phyloP scores from a whole-genome alignment of 2,329 filamentous ascomycete genomes.

The Penicillium sp. region DNA sequence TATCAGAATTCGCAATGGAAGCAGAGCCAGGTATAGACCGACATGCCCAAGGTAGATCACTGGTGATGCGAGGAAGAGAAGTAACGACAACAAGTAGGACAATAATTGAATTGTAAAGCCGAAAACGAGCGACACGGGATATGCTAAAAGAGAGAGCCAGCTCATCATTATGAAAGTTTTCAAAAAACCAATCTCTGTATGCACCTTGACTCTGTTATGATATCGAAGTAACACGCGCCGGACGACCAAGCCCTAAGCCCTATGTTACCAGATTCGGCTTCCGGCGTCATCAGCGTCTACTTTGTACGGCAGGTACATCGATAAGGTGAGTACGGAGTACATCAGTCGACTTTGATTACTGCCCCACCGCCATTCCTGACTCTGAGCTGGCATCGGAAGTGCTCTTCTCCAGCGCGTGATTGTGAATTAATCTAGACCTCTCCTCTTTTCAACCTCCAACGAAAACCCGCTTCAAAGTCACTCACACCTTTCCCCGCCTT shows the following conservation, averaged over 20 bases:
- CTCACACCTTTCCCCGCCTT: slow-evolving; percentile 26
- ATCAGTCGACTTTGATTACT: slow-evolving; percentile 12
- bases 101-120: slow-evolving; percentile 13
- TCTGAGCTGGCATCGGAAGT: slow-evolving; percentile 13
- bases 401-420: slow-evolving; percentile 24
- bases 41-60: slow-evolving; percentile 50
- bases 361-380: slow-evolving; percentile 11
- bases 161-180: background rate
- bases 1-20: slow-evolving; percentile 53
- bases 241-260: slow-evolving; percentile 25
- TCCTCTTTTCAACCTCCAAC: slow-evolving; percentile 9
- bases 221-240: slow-evolving; percentile 5
- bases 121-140: slow-evolving; percentile 7
- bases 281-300: slow-evolving; percentile 23
- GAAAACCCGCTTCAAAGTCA: slow-evolving; percentile 5
- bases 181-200: background rate
- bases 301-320: slow-evolving; percentile 1
- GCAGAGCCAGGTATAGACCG: slow-evolving; percentile 41
- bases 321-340: slow-evolving; percentile 5
- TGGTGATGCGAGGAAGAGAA: slow-evolving; percentile 46
- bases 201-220: slow-evolving; percentile 3
- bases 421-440: slow-evolving; percentile 10
- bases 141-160: background rate
- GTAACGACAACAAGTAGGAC: slow-evolving; percentile 25
- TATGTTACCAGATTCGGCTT: slow-evolving; percentile 16